A percentile compares a stretch with the other conserved stretches of the same genome.
These are phyloP conservation scores for Sarocladium kiliense DNA, from an alignment of 2,329 filamentous ascomycete genomes.

Conservation along the genomic window DNA sequence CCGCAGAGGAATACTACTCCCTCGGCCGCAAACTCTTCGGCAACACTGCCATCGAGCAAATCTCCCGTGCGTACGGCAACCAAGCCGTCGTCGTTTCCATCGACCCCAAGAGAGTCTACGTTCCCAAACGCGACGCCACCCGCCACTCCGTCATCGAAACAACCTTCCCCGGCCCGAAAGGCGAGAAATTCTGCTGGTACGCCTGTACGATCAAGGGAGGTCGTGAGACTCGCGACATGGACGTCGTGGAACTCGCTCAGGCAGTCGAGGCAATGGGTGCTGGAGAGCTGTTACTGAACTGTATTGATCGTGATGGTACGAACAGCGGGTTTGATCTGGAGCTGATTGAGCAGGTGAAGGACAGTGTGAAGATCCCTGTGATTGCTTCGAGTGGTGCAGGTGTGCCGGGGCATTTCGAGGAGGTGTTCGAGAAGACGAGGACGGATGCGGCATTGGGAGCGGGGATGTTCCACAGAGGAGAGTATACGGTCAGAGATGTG, in stretches of 20 bases:
- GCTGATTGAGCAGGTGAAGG: conserved; percentile 83
- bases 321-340: conserved; percentile 94
- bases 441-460: conserved; percentile 93
- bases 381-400: conserved; percentile 94
- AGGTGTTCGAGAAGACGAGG: conserved; percentile 80
- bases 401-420: conserved; percentile 77
- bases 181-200: conserved; percentile 88
- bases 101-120: conserved; percentile 88
- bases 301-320: conserved; percentile 94
- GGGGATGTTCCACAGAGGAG: conserved; percentile 94
- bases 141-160: conserved; percentile 73
- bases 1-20: conserved; percentile 85
- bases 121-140: conserved; percentile 63
- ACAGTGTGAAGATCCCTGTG: conserved; percentile 82
- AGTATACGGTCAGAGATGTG: conserved; percentile 92
- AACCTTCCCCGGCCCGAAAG: conserved; percentile 61
- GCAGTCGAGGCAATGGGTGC: conserved; percentile 95
- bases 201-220: conserved; percentile 96
- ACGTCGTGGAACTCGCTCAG: conserved; percentile 80
- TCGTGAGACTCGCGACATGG: conserved; percentile 86
- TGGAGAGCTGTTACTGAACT: conserved; percentile 93
- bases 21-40: conserved; percentile 65
- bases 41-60: conserved; percentile 90
- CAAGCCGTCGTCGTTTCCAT: conserved; percentile 96
- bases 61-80: conserved; percentile 87